A percentile compares a stretch with the other conserved stretches of the same genome.
Evolutionary conservation across 2,329 filamentous ascomycete genomes (phyloP).

Genomic region (Ophiosphaerella herpotricha): DNA sequence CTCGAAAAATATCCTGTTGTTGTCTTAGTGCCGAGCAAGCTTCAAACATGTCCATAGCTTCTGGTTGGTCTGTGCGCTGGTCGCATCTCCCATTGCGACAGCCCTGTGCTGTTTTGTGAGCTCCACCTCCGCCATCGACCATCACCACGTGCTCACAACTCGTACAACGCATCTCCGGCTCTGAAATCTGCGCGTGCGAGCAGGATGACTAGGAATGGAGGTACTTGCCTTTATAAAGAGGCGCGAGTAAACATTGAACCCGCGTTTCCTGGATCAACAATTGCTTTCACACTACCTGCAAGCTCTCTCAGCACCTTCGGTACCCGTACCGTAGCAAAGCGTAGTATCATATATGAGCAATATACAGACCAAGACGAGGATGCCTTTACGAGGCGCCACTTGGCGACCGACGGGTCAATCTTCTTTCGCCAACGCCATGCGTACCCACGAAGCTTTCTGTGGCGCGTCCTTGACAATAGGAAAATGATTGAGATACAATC

Average conservation of each 20-base stretch:
- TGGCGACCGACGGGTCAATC: slow-evolving; percentile 77
- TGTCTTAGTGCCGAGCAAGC: no score
- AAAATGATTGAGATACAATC: slow-evolving; percentile 81
- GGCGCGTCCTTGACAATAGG: slow-evolving; percentile 83
- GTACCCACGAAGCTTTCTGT: slow-evolving; percentile 84
- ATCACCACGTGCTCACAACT: slow-evolving; percentile 11
- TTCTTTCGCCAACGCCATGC: slow-evolving; percentile 79
- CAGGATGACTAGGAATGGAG: slow-evolving; percentile 68
- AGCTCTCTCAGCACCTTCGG: slow-evolving; percentile 40
- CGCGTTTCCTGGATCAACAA: slow-evolving; percentile 68
- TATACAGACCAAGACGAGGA: slow-evolving; percentile 66
- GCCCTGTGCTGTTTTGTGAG: slow-evolving; percentile 34
- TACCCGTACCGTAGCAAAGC: slow-evolving; percentile 36
- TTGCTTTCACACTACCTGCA: slow-evolving; percentile 61
- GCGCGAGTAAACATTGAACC: slow-evolving; percentile 82
- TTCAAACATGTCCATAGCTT: no score
- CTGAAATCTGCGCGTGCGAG: slow-evolving; percentile 58
- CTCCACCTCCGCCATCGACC: slow-evolving; percentile 25
- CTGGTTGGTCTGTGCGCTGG: slow-evolving; percentile 19
- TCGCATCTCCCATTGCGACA: slow-evolving; percentile 26
- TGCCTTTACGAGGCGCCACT: slow-evolving; percentile 70
- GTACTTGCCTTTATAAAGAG: slow-evolving; percentile 79
- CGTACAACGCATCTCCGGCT: slow-evolving; percentile 6
- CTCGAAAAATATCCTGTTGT: no score
- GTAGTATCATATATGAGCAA: slow-evolving; percentile 45